Conservation (phyloP, 2,329 filamentous ascomycete species). For the Fusarium continuum region DNA sequence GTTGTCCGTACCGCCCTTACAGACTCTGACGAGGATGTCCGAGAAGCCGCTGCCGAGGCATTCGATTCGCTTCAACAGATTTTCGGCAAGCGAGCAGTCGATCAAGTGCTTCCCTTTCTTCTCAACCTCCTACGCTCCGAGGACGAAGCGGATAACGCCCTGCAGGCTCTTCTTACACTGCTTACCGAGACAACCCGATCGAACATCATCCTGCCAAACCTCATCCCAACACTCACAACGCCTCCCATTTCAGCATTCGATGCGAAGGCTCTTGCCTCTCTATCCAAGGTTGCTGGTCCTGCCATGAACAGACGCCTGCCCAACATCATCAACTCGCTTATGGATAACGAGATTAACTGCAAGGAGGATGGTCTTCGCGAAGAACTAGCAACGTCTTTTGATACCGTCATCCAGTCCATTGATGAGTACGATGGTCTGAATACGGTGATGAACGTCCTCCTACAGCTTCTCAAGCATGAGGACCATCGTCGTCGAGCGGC, state of each 20-base stretch:
- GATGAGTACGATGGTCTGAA: conserved; percentile 97
- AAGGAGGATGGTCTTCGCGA: conserved; percentile 76
- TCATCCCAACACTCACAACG: conserved; percentile 90
- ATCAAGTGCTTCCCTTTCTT: conserved; percentile 92
- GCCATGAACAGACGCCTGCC: conserved; percentile 92
- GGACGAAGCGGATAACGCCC: conserved; percentile 87
- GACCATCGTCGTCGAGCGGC: conserved; percentile 85
- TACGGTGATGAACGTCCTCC: conserved; percentile 92
- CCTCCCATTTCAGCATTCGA: conserved; percentile 95
- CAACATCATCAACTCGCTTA: conserved; percentile 89
- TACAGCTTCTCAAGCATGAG: conserved; percentile 88
- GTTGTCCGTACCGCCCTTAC: conserved; percentile 93
- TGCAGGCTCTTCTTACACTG: conserved; percentile 90
- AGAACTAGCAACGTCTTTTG: conserved; percentile 84
- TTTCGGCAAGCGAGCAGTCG: conserved; percentile 91
- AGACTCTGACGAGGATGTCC: conserved; percentile 87
- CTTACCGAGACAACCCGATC: conserved; percentile 93
- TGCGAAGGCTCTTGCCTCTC: conserved; percentile 88
- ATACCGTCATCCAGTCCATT: conserved; percentile 89
- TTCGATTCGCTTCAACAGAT: conserved; percentile 96
- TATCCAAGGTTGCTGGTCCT: conserved; percentile 88
- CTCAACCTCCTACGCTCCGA: conserved; percentile 89
- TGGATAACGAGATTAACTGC: conserved; percentile 87
- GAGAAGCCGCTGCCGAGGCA: conserved; percentile 95
- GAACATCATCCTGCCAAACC: conserved; percentile 95